phyloP scores from a whole-genome alignment of 2,329 filamentous ascomycete species.

The Tolypocladium tundrense region DNA sequence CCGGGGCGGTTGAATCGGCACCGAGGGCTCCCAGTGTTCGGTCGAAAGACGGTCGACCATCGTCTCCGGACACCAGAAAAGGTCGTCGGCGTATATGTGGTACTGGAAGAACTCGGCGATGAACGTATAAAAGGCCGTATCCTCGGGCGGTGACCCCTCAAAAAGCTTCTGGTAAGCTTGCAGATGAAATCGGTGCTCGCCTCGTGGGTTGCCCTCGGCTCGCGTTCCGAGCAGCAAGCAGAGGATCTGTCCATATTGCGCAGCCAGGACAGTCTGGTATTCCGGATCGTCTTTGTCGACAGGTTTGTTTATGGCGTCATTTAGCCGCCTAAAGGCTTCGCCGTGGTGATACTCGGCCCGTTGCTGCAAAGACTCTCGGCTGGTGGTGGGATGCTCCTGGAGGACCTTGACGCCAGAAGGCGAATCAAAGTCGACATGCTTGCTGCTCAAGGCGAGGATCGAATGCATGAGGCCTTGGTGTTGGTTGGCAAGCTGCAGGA shows the following conservation, averaged over 20 bases:
- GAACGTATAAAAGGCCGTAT: slow-evolving; percentile 55
- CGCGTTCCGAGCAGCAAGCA: slow-evolving; percentile 49
- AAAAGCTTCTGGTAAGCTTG: slow-evolving; percentile 65
- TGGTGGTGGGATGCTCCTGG: slow-evolving; percentile 36
- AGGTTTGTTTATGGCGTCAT: slow-evolving; percentile 31
- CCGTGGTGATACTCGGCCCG: slow-evolving; percentile 47
- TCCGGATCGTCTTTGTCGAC: slow-evolving; percentile 32
- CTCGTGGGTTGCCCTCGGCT: slow-evolving; percentile 44
- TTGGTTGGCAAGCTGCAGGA: slow-evolving; percentile 70
- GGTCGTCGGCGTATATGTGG: slow-evolving; percentile 58
- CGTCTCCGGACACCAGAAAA: slow-evolving; percentile 39
- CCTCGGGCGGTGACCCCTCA: slow-evolving; percentile 45
- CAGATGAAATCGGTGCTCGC: slow-evolving; percentile 72
- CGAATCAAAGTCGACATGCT: slow-evolving; percentile 55
- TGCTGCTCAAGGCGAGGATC: slow-evolving; percentile 72
- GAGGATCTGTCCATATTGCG: slow-evolving; percentile 52
- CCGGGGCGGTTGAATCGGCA: slow-evolving; percentile 36
- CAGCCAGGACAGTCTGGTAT: slow-evolving; percentile 37
- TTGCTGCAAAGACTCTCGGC: slow-evolving; percentile 32
- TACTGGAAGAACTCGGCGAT: slow-evolving; percentile 79
- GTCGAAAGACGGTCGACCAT: slow-evolving; percentile 26
- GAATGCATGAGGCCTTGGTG: slow-evolving; percentile 86
- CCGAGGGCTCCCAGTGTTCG: slow-evolving; percentile 31
- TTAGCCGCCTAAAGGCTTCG: slow-evolving; percentile 42
- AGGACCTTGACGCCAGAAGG: slow-evolving; percentile 46